Base-by-base conservation (phyloP, 805 yeast species). In the Wickerhamomyces canadensis region DNA sequence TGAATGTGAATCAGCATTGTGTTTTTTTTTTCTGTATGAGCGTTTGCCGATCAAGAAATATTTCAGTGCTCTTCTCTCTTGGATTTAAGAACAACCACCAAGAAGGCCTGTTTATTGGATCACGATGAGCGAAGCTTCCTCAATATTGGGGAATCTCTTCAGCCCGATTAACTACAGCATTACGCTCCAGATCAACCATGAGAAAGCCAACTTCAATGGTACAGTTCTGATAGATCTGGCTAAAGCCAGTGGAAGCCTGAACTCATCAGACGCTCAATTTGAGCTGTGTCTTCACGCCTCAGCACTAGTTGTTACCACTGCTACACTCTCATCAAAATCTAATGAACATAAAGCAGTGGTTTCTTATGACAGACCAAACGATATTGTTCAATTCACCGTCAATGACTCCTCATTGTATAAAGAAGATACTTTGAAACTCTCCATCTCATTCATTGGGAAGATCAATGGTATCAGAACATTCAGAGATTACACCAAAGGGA, bases 401-500 rank as follows among this genome's bases (percentile, higher is more conserved):
- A 14, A 35, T 27, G 31, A 36, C 15, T 6, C 6, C 26, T 17
- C 33, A 27, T 11, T 17, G 7, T 19, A 16, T 17, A 21, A n/a
- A 30, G 19, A 35, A 40, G 27, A 19, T 9, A 6, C 19, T 3
- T 6, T 36, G 34, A 30, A 28, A 10, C 26, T 63, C 25, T 31
- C 35, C 24, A 39, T 78, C 24, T 51, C 54, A 10, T 80, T 69
- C 41, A 49, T 76, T 40, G 86, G 82, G 2, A 70, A 69, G 38
- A 57, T 78, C 28, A 68, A 68, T 38, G 54, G 65, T 13, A 70
- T 75, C 34, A 63, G 68, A 41, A 73, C 84, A 0, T 74, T 61
- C 48, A 60, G 64, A 25, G 87, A 81, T 45, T 52, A 50, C 32
- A 82, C 89, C 0, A 63, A 58, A 33, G 93, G 93, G 25, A 54